A percentile compares a stretch with the other conserved stretches of the same genome.
Conservation (phyloP, 345 rosid genomes). For the Populus alba region DNA sequence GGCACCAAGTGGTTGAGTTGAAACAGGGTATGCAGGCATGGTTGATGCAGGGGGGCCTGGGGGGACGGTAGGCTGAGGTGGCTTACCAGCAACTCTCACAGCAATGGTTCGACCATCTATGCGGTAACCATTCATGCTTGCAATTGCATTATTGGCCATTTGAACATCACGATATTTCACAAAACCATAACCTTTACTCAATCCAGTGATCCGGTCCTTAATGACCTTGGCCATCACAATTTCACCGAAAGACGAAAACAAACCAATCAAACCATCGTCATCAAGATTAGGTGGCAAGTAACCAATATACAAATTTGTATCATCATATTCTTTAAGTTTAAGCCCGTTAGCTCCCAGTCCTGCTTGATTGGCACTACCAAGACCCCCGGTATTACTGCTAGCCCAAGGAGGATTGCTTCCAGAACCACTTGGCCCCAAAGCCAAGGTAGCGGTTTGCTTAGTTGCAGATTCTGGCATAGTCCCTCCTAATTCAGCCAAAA, state of each 20-base stretch:
- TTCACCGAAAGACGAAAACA: slow-evolving; percentile 85
- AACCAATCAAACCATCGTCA: slow-evolving; percentile 76
- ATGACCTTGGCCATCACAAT: slow-evolving; percentile 98
- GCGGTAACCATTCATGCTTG: slow-evolving; percentile 80
- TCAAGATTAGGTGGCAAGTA: slow-evolving; percentile 87
- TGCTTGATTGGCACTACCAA: slow-evolving; percentile 63
- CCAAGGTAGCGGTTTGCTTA: slow-evolving; percentile 61
- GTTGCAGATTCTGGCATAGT: slow-evolving; percentile 84
- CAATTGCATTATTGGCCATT: slow-evolving; percentile 83
- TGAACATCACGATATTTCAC: slow-evolving; percentile 82
- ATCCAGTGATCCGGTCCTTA: slow-evolving; percentile 71
- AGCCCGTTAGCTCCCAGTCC: slow-evolving; percentile 67
- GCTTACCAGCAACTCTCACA: slow-evolving; percentile 96
- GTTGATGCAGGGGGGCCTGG: slow-evolving; percentile 67
- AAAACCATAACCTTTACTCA: slow-evolving; percentile 94
- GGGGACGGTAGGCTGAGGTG: slow-evolving; percentile 75
- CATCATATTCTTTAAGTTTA: slow-evolving; percentile 86
- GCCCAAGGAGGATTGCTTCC: slow-evolving; percentile 92
- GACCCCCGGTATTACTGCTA: slow-evolving; percentile 52
- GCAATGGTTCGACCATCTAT: slow-evolving; percentile 87
- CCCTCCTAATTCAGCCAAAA: slow-evolving; percentile 89
- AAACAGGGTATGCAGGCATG: slow-evolving; percentile 57
- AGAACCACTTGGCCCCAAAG: slow-evolving; percentile 64
- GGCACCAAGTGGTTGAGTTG: slow-evolving; percentile 62
- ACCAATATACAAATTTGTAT: slow-evolving; percentile 87